Percentiles rank a stretch among this genome's conserved stretches.
phyloP scores from a whole-genome alignment of 345 rosid species.

The Hibiscus mutabilis region DNA sequence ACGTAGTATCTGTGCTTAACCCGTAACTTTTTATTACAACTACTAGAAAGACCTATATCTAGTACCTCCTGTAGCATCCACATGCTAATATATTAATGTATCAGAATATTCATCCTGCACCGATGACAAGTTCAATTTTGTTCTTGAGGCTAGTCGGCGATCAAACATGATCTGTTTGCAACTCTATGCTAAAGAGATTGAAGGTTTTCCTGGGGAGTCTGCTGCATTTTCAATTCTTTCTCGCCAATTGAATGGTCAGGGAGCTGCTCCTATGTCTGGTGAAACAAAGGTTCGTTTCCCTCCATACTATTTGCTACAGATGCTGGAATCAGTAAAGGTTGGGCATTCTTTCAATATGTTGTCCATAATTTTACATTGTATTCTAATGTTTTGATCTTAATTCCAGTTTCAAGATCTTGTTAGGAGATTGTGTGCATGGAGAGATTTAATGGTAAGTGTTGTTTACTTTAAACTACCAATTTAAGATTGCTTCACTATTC shows the following conservation, averaged over 20 bases:
- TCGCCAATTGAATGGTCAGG: conserved; percentile 57
- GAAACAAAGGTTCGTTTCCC: conserved; percentile 47
- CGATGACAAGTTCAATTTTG: conserved; percentile 54
- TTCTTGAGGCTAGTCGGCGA: conserved; percentile 87
- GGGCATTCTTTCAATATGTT: neutral
- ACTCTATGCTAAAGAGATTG: conserved; percentile 66
- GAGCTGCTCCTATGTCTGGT: conserved; percentile 31
- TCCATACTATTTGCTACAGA: neutral
- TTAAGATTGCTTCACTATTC: neutral
- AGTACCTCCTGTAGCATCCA: conserved; percentile 23
- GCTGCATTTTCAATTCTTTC: conserved; percentile 71
- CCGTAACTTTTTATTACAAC: no score
- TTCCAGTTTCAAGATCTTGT: conserved; percentile 66
- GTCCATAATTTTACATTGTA: neutral
- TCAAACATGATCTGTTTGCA: conserved; percentile 80
- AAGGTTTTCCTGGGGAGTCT: conserved; percentile 70
- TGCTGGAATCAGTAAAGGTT: neutral
- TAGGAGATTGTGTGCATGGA: conserved; percentile 80
- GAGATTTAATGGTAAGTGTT: conserved; percentile 82
- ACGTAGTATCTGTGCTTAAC: no score
- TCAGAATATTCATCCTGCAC: conserved; percentile 67
- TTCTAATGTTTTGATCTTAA: conserved; percentile 8
- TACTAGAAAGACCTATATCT: neutral
- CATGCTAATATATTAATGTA: conserved; percentile 35
- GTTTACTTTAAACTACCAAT: conserved; percentile 5